Evolutionary conservation across 352 stramenopile species (phyloP), one percentile per base, ranked within the genome.

Genomic region (Globisporangium mamillatum): DNA sequence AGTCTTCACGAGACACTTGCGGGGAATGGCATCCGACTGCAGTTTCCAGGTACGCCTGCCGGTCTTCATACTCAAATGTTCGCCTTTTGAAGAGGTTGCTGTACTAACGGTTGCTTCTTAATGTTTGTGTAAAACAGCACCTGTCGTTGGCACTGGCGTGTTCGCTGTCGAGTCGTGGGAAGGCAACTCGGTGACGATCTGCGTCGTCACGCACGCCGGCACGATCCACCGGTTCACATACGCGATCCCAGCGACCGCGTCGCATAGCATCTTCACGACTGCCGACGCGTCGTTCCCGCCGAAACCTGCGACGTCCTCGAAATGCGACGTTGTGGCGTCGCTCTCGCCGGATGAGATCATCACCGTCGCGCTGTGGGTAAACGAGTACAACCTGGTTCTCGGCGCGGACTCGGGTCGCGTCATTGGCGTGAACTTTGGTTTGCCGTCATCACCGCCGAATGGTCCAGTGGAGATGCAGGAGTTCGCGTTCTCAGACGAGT

Each of bases 311-410:
- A 81, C 80, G 16, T 46, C 68, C 3, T 72, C 68, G 25, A 69
- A 64, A 18, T 83, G 77, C 36, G 76, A 90, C 65, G 73, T 83
- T n/a, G 56, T 92, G 27, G 65, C 74, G 29, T 81, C 71, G 48
- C 66, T 92, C 18, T 66, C 74, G n/a, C 61, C 72, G 6, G 74
- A 90, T 34, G 82, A 93, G 41, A 79, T 89, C 55, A 71, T 93
- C 57, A 87, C 80, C 1, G 80, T 82, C 22, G 83, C 79, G 29
- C 61, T 89, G 14, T 92, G 86, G 86, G 72, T 92, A 20, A 91
- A 93, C 57, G 86, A 92, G 71, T 91, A 86, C 68, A 92, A 93
- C 60, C 36, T 91, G 22, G 80, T 91, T 22, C 59, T 93, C 24
- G 83, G 82, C 12, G 88, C 80, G 1, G 82, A 92, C 69, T 57